These are phyloP conservation scores for Euphorbia lathyris DNA, from an alignment of 345 rosid genomes.

Conservation along the genomic window DNA sequence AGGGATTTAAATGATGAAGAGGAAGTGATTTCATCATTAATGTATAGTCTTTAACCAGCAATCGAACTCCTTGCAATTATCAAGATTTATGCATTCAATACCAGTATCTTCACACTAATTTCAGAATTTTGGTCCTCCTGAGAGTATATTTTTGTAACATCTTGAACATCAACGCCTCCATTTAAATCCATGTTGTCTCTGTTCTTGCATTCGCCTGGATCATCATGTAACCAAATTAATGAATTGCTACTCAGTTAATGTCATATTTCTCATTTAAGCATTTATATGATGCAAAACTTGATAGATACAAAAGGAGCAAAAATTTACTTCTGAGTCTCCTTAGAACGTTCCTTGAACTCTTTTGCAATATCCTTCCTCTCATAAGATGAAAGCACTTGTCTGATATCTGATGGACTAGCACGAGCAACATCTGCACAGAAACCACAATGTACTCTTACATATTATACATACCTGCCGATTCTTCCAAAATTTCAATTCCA, in stretches of 20 bases:
- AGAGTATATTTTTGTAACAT: not conserved
- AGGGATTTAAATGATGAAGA: not conserved
- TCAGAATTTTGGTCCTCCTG: not conserved
- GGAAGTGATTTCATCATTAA: conserved; percentile 9
- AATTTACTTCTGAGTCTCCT: conserved; percentile 70
- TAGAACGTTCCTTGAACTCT: conserved; percentile 86
- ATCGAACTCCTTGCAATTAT: not conserved
- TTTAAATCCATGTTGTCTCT: conserved; percentile 58
- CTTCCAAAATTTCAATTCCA: too few relatives aligned
- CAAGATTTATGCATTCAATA: not conserved
- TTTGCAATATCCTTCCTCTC: conserved; percentile 71
- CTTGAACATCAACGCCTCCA: conserved; percentile 47
- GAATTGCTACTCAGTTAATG: not conserved
- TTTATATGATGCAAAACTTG: too few relatives aligned
- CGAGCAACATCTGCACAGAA: conserved; percentile 74
- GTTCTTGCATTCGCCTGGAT: conserved; percentile 80
- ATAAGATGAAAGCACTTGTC: conserved; percentile 64
- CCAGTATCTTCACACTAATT: not conserved
- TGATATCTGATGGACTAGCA: conserved; percentile 73
- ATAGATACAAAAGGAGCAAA: not conserved
- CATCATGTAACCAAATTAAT: conserved; percentile 11
- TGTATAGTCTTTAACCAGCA: not conserved
- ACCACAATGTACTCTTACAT: not conserved
- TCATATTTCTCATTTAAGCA: not conserved
- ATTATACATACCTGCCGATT: not conserved